These are phyloP conservation scores for Aspergillus kassunensis DNA, from an alignment of 495 filamentous ascomycete species.

Conservation along the genomic window DNA sequence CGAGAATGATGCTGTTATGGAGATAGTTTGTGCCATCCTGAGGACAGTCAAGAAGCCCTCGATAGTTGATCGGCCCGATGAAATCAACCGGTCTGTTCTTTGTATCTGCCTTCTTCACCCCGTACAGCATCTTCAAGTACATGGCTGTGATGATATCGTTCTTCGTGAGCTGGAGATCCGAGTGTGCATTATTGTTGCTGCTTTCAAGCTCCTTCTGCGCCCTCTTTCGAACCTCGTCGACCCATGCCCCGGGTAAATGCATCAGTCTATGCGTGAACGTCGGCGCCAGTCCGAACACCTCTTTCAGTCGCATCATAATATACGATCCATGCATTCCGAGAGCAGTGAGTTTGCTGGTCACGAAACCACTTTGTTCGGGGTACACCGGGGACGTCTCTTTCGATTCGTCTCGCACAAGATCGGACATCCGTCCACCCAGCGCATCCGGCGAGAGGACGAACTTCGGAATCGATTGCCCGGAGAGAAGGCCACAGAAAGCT, in stretches of 20 bases:
- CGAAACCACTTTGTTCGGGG: background rate
- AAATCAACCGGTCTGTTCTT: background rate
- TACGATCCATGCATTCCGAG: background rate
- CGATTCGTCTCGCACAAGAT: background rate
- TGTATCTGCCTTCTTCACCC: background rate
- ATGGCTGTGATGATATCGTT: background rate
- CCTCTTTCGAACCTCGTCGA: background rate
- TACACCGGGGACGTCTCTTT: background rate
- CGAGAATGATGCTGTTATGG: background rate
- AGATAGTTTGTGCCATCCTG: background rate
- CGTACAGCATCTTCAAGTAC: background rate
- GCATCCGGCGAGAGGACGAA: background rate
- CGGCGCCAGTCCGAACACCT: background rate
- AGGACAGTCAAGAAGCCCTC: background rate
- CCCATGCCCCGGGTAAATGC: background rate
- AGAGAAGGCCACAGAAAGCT: background rate
- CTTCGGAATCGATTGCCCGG: background rate
- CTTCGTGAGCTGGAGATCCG: background rate
- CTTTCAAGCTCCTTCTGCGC: background rate
- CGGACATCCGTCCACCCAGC: background rate
- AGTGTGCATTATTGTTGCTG: background rate
- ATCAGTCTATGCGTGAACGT: background rate
- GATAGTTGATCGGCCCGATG: background rate
- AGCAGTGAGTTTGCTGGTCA: background rate
- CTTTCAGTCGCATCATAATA: background rate